Conservation (phyloP, 2,329 filamentous ascomycete genomes). For the Paracoccidioides brasiliensis region DNA sequence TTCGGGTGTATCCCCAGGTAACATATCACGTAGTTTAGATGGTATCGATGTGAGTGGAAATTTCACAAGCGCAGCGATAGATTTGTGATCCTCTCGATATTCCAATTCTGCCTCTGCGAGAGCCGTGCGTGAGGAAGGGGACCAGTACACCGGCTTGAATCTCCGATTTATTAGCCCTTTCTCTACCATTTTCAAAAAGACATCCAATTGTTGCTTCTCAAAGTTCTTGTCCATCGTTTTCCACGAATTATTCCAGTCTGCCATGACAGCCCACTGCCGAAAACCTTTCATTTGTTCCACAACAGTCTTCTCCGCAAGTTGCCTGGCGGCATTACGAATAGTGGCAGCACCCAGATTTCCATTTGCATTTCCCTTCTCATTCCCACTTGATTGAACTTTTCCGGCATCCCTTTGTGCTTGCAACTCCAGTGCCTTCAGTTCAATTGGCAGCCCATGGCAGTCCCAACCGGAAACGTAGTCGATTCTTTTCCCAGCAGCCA, state of each 20-base stretch:
- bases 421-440: constrained; percentile 66
- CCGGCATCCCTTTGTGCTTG: constrained; percentile 39
- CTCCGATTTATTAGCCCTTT: constrained; percentile 49
- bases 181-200: constrained; percentile 50
- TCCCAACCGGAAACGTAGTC: constrained; percentile 91
- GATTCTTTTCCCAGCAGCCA: constrained; percentile 64
- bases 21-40: constrained; percentile 29
- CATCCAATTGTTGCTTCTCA: constrained; percentile 45
- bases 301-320: constrained; percentile 43
- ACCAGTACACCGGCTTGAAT: constrained; percentile 54
- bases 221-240: constrained; percentile 51
- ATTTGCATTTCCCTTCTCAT: constrained; percentile 13
- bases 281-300: constrained; percentile 48
- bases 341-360: constrained; percentile 31
- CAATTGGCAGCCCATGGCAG: constrained; percentile 92
- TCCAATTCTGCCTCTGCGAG: constrained; percentile 53
- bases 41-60: constrained; percentile 51
- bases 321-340: constrained; percentile 42
- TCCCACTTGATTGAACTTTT: constrained; percentile 14
- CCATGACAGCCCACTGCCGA: constrained; percentile 49
- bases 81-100: constrained; percentile 49
- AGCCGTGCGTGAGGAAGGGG: constrained; percentile 50
- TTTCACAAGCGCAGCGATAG: constrained; percentile 52
- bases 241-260: constrained; percentile 50
- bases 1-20: constrained; percentile 32